Base-by-base conservation (phyloP, 352 stramenopile genomes). In the Pythium utonaiense region DNA sequence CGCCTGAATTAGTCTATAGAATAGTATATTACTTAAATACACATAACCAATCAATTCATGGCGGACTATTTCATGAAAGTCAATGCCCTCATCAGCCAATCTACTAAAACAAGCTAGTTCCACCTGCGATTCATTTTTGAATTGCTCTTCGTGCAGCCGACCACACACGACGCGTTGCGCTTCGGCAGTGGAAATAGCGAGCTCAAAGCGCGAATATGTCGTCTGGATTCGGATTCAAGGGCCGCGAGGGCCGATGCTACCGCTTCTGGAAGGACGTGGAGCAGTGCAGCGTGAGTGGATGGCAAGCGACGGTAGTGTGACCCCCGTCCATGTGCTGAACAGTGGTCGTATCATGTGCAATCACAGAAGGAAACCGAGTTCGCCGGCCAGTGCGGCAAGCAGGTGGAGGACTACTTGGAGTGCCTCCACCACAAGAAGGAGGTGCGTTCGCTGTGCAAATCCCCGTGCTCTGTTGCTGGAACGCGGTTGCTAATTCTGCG, bases 401-500 rank as follows among this genome's bases (percentile, higher is more conserved):
- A 93, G 68, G 86, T 95, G 16, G 89, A 98, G 60, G 94, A 98
- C 78, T 98, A 98, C 67, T 81, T 98, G 53, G 94, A 98, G 74
- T 98, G 94, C 64, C 74, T 98, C 57, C 94, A 98, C 75, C 87
- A 96, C 77, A 95, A 89, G 76, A 98, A 98, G 74, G 92, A 98
- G 81, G 86, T 96, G 63, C 44, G 63, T 25, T n/a, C 1, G 17
- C 9, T 19, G 49, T 3, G 10, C 16, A 27, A 40, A 13, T n/a
- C n/a, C 41, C 19, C 40, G n/a, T 6, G 9, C 17, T 66, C 41
- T 28, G 38, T 7, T 45, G 8, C 8, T 28, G 33, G 34, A 13
- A 25, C 44, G 3, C 16, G 42, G 6, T 33, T 22, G 33, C 41
- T 62, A 17, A 64, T 36, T 42, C 30, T 31, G 7, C 44, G 42